Base-by-base conservation (phyloP, 306 rosid species). In the Elaeagnus macrophylla region DNA sequence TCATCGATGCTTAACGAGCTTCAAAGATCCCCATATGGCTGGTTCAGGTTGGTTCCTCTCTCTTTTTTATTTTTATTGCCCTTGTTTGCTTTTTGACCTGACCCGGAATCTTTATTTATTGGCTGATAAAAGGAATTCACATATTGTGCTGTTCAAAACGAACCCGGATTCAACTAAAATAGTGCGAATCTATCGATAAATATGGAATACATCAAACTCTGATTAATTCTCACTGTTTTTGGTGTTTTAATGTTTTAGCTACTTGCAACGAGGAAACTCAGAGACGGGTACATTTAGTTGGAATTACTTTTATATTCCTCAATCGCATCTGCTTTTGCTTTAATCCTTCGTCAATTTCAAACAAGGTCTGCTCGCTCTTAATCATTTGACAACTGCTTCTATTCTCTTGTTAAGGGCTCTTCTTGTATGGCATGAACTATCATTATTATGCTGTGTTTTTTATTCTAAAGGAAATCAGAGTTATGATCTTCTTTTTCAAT, bases 351-450 rank as follows among this genome's bases (percentile, higher is more conserved):
- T 66, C 84, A 37, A 39, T 43, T 39, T 64, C 86, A 52, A 67
- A 47, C 65, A 68, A 64, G 95, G 94, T 87, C 56, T 49, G 89
- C 67, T 38, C 44, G 52, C 4, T 25, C 5, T 67, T 12, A 50
- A 51, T n/a, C n/a, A n/a, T n/a, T n/a, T n/a, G n/a, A n/a, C n/a
- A n/a, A n/a, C 32, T 25, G 32, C 32, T 25, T 25, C 4, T 25
- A 5, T 25, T 25, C 4, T 25, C 32, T 25, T 25, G 32, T 25
- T 25, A 25, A 5, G 32, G 32, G 4, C 2, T 25, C 4, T 25
- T 25, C 32, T 20, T 25, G n/a, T n/a, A 25, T 25, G 32, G 32
- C 32, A 25, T 25, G 32, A 25, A 5, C 32, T 2, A 25, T 25
- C 32, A 25, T 25, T 25, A 25, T 25, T 2, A 25, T 25, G 32